Evolutionary conservation across 208 protist genomes (phyloP).

Genomic region (Kentomonas sorsogonicus): DNA sequence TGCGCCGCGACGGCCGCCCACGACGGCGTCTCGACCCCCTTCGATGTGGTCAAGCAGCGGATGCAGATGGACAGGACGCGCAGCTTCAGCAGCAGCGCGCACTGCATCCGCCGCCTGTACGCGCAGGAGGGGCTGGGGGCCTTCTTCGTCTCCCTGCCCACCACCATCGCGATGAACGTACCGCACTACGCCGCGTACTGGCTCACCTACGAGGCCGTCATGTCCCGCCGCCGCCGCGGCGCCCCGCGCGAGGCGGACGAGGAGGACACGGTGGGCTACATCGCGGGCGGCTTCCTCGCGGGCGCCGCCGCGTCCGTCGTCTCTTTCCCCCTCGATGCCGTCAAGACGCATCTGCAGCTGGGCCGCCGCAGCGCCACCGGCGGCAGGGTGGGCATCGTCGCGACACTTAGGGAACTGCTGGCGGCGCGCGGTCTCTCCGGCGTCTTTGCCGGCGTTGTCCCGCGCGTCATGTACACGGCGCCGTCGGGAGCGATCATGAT

Average conservation of each 20-base stretch:
- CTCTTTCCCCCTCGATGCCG: constrained; percentile 89
- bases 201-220: constrained; percentile 83
- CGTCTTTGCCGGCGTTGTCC: constrained; percentile 70
- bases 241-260: constrained; percentile 34
- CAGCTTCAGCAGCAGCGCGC: constrained; percentile 39
- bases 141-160: constrained; percentile 86
- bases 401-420: constrained; percentile 27
- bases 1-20: constrained; percentile 76
- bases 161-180: constrained; percentile 91
- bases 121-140: constrained; percentile 46
- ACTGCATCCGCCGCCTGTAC: constrained; percentile 45
- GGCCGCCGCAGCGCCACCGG: constrained; percentile 21
- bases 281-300: constrained; percentile 75
- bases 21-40: constrained; percentile 89
- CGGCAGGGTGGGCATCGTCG: constrained; percentile 14
- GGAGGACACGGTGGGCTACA: constrained; percentile 49
- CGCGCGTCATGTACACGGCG: constrained; percentile 84
- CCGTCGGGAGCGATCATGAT: constrained; percentile 90
- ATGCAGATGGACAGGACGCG: constrained; percentile 84
- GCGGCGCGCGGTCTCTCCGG: constrained; percentile 32
- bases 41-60: constrained; percentile 93
- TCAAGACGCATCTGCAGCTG: constrained; percentile 90
- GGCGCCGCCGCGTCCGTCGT: constrained; percentile 78
- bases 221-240: constrained; percentile 28
- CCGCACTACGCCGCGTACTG: constrained; percentile 91